phyloP scores from a whole-genome alignment of 164 flowering plant genomes.

The Santalum album region DNA sequence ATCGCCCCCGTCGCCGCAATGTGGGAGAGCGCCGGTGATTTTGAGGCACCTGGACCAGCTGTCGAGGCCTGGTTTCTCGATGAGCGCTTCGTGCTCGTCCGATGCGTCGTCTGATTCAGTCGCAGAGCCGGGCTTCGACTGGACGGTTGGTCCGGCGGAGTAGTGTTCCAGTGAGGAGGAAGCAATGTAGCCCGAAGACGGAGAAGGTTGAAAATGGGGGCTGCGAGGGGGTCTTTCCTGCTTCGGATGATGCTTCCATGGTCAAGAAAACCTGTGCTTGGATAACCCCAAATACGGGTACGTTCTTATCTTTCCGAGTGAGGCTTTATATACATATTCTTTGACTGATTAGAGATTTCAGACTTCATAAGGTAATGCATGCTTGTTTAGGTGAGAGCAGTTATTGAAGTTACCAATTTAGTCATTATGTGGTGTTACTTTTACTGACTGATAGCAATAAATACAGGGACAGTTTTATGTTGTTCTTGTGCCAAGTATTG shows the following conservation, averaged over 20 bases:
- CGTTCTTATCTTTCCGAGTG: neutral
- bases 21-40: neutral
- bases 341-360: too few relatives aligned
- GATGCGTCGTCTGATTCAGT: conserved; percentile 3
- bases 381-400: too few relatives aligned
- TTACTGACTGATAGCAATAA: too few relatives aligned
- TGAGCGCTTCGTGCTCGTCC: conserved; percentile 2
- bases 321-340: too few relatives aligned
- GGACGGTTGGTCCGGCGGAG: neutral
- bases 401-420: too few relatives aligned
- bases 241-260: neutral
- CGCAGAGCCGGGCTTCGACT: neutral
- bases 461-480: too few relatives aligned
- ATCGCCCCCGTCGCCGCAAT: conserved; percentile 8
- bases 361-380: too few relatives aligned
- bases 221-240: neutral
- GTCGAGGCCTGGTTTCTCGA: neutral
- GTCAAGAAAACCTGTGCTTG: neutral
- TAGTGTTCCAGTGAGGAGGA: neutral
- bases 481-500: too few relatives aligned
- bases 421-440: too few relatives aligned
- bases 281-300: neutral
- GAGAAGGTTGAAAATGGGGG: too few relatives aligned
- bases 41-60: neutral
- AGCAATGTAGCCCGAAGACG: too few relatives aligned